Percentiles rank a stretch among this genome's conserved stretches.
Conservation (phyloP, 495 filamentous ascomycete species). For the Penicillium canescens region DNA sequence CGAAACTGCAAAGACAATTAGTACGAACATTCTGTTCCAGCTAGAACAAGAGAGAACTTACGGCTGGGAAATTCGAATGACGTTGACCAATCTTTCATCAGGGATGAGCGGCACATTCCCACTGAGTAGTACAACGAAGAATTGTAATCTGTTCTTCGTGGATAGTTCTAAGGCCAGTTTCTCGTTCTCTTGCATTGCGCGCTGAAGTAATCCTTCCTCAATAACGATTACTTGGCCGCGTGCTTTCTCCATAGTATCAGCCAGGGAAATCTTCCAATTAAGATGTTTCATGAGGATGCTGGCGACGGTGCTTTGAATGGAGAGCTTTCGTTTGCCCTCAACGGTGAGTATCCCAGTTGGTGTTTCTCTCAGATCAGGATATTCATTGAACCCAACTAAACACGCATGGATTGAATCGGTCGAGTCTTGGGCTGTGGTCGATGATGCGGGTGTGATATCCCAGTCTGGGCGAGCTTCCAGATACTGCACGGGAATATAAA, state of each 20-base stretch:
- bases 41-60: constrained; percentile 10
- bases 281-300: constrained; percentile 29
- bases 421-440: background rate
- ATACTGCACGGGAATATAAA: constrained; percentile 49
- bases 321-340: constrained; percentile 36
- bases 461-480: constrained; percentile 43
- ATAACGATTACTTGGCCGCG: constrained; percentile 33
- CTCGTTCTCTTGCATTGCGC: constrained; percentile 2
- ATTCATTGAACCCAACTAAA: constrained; percentile 33
- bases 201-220: constrained; percentile 25
- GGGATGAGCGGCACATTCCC: constrained; percentile 14
- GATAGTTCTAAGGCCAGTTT: constrained; percentile 11
- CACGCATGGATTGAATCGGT: constrained; percentile 17
- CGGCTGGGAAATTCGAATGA: constrained; percentile 35
- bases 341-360: constrained; percentile 25
- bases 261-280: constrained; percentile 33
- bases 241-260: constrained; percentile 24
- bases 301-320: constrained; percentile 31
- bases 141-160: constrained; percentile 14
- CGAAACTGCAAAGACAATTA: constrained; percentile 25
- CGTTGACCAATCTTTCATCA: constrained; percentile 9
- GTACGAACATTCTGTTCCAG: background rate
- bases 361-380: constrained; percentile 25
- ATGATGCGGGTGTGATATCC: constrained; percentile 65
- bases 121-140: constrained; percentile 33